Conservation (phyloP, 192 early-diverging fungal genomes). For the Coemansia sp. region DNA sequence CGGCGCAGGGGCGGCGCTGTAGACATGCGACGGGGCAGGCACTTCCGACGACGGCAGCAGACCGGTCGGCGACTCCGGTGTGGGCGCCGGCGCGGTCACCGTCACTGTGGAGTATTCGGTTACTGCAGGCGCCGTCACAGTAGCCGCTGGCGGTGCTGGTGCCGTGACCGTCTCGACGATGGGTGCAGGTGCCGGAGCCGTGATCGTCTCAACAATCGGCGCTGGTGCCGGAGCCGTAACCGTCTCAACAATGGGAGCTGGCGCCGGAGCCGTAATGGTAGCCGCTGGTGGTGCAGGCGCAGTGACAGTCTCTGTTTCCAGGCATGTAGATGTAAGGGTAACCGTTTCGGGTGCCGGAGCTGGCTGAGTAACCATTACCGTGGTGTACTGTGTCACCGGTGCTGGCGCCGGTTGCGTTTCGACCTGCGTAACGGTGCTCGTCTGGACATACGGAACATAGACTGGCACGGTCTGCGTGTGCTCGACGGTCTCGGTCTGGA, state of each 20-base stretch:
- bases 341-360: constrained; percentile 22
- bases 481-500: constrained; percentile 28
- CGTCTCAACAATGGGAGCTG: constrained; percentile 16
- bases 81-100: too few relatives aligned
- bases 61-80: not conserved
- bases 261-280: constrained; percentile 15
- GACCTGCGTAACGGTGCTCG: constrained; percentile 31
- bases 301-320: constrained; percentile 23
- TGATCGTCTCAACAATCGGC: constrained; percentile 19
- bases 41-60: constrained; percentile 9
- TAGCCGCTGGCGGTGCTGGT: constrained; percentile 13
- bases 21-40: not conserved
- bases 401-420: constrained; percentile 29
- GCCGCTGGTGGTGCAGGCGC: constrained; percentile 19
- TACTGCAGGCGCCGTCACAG: constrained; percentile 18
- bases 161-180: constrained; percentile 20
- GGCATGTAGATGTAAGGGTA: not conserved
- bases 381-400: constrained; percentile 15
- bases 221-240: constrained; percentile 12
- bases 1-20: constrained; percentile 4
- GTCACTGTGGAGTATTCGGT: constrained; percentile 29
- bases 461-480: constrained; percentile 43
- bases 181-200: constrained; percentile 11
- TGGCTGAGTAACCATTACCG: constrained; percentile 11
- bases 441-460: constrained; percentile 51